Conservation (phyloP, 306 rosid genomes). For the Purshia tridentata region DNA sequence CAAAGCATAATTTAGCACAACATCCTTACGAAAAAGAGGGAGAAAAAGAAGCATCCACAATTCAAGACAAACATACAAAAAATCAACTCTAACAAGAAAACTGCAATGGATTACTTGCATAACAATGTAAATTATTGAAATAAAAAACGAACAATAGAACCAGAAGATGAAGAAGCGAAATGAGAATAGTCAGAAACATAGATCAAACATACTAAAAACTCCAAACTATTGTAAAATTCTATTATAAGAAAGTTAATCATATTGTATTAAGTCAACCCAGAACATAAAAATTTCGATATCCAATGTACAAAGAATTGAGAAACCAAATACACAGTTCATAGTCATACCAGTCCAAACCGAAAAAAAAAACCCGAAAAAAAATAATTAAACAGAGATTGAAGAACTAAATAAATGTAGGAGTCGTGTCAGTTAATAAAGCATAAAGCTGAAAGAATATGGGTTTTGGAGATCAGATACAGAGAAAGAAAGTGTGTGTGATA, state of each 20-base stretch:
- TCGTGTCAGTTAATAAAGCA: background rate
- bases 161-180: background rate
- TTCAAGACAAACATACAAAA: background rate
- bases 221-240: background rate
- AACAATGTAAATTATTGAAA: background rate
- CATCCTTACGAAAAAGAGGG: background rate
- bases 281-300: background rate
- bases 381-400: background rate
- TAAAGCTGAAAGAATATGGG: background rate
- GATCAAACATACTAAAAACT: background rate
- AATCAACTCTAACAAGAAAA: background rate
- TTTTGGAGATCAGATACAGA: background rate
- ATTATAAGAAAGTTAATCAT: background rate
- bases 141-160: background rate
- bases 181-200: background rate
- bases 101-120: background rate
- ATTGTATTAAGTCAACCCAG: background rate
- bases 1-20: background rate
- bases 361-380: background rate
- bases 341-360: slow-evolving; percentile 5
- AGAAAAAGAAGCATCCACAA: background rate
- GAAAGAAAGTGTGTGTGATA: slow-evolving; percentile 13
- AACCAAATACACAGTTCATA: background rate
- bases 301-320: slow-evolving; percentile 15
- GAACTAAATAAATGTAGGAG: background rate